phyloP scores from a whole-genome alignment of 352 stramenopile species.

The Lagenidium giganteum region DNA sequence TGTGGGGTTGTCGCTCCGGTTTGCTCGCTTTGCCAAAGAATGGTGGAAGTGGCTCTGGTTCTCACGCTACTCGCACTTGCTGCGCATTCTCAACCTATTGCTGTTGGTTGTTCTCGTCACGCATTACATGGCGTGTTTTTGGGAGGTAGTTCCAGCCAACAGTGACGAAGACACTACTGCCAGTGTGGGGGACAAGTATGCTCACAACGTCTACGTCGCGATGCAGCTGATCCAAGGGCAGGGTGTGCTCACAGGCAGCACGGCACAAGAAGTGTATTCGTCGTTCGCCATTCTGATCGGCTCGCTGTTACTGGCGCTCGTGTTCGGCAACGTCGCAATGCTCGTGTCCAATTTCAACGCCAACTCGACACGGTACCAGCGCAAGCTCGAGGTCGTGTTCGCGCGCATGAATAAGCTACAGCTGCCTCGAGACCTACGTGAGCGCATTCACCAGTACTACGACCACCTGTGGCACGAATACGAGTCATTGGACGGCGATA shows the following conservation, averaged over 20 bases:
- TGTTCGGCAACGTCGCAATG: conserved; percentile 10
- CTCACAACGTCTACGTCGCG: conserved; percentile 10
- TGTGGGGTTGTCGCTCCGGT: no score
- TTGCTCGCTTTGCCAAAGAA: no score
- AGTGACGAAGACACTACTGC: no score
- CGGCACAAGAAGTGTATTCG: conserved; percentile 7
- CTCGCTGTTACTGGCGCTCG: conserved; percentile 12
- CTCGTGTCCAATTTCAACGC: conserved; percentile 15
- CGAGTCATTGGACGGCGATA: conserved; percentile 30
- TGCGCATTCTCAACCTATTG: conserved; percentile 17
- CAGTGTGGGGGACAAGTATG: conserved; percentile 14
- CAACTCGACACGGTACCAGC: conserved; percentile 21
- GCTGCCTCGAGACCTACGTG: conserved; percentile 20
- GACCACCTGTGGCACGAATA: conserved; percentile 36
- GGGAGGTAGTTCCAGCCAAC: conserved; percentile 9
- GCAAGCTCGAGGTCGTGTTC: conserved; percentile 30
- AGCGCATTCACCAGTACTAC: conserved; percentile 37
- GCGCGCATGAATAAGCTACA: conserved; percentile 30
- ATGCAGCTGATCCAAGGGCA: conserved; percentile 16
- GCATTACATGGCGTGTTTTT: conserved; percentile 28
- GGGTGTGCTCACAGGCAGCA: neutral
- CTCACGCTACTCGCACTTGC: no score
- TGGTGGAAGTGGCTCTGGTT: no score
- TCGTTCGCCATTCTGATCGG: conserved; percentile 12
- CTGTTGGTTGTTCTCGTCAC: conserved; percentile 19